Evolutionary conservation across 2,329 filamentous ascomycete species (phyloP), one percentile per base, ranked within the genome.

Genomic region (Penicillium sp.): DNA sequence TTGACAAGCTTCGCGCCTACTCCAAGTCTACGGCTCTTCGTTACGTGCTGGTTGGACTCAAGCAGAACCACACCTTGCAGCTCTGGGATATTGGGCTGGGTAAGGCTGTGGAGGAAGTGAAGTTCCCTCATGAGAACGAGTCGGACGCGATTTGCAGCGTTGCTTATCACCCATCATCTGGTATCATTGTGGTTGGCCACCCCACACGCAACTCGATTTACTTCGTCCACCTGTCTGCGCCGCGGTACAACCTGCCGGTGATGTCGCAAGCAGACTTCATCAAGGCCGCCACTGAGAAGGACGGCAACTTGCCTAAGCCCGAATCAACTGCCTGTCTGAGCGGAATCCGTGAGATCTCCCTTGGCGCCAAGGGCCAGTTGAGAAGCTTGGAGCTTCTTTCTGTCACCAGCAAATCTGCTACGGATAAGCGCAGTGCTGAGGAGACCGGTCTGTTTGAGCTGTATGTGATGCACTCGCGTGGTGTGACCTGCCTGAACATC

Each of bases 141-240:
- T 95, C 89, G 3, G 92, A 96, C 71, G 90, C 90, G n/a, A 92
- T 97, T 53, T 98, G 93, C 78, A 97, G 91, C 67, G 87, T 98
- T 66, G 86, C 87, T 66, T 98, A 97, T 69, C 91, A 98, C 68
- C 87, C 93, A 5, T 81, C 84, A 56, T 93, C 91, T 27, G 91
- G 92, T 50, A 95, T 97, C 75, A 88, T 98, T 66, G 83, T 95
- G 53, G 87, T 98, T 53, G 95, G 92, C 31, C 93, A 98, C 65
- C 93, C 95, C 9, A 97, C 92, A 1, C 84, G 93, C 56, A 98
- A 98, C 75, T 96, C 91, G 6, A 85, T 98, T 70, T 98, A 96
- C 75, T 95, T 98, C 73, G 83, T 96, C 44, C 92, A 97, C 64
- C 77, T 98, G 32, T 97, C 92, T 45, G 92, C 91, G 35, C 93